Evolutionary conservation across 129 eudicot species (phyloP).

Genomic region (Centaurea solstitialis): DNA sequence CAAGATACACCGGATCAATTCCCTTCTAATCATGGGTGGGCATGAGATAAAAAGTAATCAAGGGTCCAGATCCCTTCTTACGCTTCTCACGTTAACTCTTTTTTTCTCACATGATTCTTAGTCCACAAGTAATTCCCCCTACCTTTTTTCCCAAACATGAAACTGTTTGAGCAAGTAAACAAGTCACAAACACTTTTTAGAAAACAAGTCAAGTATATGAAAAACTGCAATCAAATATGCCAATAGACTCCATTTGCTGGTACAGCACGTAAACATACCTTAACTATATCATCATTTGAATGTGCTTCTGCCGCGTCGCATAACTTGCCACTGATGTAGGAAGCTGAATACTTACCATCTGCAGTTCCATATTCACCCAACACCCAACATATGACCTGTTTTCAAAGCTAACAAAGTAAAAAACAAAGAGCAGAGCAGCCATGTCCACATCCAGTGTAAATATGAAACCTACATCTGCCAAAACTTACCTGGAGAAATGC

Average conservation of each 20-base stretch:
- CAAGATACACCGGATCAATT: no score
- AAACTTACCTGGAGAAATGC: conserved; percentile 82
- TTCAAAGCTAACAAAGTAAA: not conserved
- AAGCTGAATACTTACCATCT: conserved; percentile 93
- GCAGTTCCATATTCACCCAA: conserved; percentile 98
- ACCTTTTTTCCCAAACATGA: no score
- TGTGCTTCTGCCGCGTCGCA: conserved; percentile 98
- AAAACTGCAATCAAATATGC: not conserved
- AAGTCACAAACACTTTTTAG: no score
- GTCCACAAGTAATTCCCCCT: no score
- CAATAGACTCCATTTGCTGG: not conserved
- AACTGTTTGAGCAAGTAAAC: no score
- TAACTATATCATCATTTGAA: conserved; percentile 89
- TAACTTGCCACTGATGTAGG: conserved; percentile 88
- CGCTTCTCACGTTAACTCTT: no score
- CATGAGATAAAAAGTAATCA: no score
- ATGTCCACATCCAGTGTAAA: not conserved
- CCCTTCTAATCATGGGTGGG: no score
- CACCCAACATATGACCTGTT: conserved; percentile 98
- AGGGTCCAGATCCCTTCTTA: no score
- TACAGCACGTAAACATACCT: conserved; percentile 47
- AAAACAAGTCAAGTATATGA: conserved; percentile 4
- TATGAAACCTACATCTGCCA: not conserved
- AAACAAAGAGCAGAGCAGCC: not conserved
- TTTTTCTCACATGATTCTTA: no score